A percentile compares a stretch with the other conserved stretches of the same genome.
phyloP scores from a whole-genome alignment of 2,329 filamentous ascomycete species.

The Daldinia eschscholtzii region DNA sequence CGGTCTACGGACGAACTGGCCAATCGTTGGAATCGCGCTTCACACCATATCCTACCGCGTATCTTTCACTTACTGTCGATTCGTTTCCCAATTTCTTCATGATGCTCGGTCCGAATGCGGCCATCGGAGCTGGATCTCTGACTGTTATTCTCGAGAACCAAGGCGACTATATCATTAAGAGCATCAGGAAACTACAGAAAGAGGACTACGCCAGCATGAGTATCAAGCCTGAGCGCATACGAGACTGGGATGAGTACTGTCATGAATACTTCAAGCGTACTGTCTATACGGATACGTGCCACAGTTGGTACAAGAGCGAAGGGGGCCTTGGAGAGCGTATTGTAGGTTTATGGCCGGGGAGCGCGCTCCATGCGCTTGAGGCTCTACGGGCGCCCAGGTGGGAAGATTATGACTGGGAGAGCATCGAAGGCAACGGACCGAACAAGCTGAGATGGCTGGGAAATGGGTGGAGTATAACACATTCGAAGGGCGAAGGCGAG shows the following conservation, averaged over 20 bases:
- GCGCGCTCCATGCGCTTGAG: constrained; percentile 60
- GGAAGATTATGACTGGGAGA: constrained; percentile 61
- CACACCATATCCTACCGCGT: constrained; percentile 56
- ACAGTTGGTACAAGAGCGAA: constrained; percentile 66
- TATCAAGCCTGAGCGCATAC: constrained; percentile 59
- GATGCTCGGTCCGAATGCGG: constrained; percentile 63
- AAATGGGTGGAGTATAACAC: constrained; percentile 58
- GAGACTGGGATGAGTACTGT: constrained; percentile 62
- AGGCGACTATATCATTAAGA: constrained; percentile 62
- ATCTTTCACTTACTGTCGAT: constrained; percentile 61
- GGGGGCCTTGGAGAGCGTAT: constrained; percentile 56
- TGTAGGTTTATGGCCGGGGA: constrained; percentile 61
- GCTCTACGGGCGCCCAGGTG: constrained; percentile 58
- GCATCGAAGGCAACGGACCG: constrained; percentile 45
- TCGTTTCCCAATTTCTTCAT: constrained; percentile 64
- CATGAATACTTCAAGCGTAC: constrained; percentile 62
- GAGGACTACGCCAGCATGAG: constrained; percentile 61
- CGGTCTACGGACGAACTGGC: constrained; percentile 56
- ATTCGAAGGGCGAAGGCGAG: constrained; percentile 49
- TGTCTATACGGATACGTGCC: constrained; percentile 63
- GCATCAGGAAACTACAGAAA: constrained; percentile 62
- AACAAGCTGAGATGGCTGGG: constrained; percentile 58
- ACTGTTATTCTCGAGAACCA: constrained; percentile 62
- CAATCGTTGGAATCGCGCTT: constrained; percentile 57
- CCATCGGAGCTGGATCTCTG: constrained; percentile 62